Evolutionary conservation across 192 early-diverging fungal species (phyloP).

Genomic region (Chytriomyces sp.): DNA sequence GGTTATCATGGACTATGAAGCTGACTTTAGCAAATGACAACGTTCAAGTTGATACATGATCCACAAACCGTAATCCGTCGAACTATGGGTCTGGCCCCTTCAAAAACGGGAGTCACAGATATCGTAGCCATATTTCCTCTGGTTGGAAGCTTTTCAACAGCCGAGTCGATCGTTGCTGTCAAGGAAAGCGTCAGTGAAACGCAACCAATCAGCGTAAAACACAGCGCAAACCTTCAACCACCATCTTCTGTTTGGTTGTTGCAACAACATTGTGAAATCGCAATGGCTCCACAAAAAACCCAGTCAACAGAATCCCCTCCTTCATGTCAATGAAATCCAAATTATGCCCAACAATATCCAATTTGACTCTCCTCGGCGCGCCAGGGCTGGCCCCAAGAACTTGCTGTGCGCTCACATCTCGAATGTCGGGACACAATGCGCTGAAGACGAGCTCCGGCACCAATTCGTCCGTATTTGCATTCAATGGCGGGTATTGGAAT

Average conservation of each 20-base stretch:
- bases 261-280: constrained; percentile 34
- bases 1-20: constrained; percentile 36
- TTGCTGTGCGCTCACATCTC: constrained; percentile 37
- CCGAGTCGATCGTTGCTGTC: constrained; percentile 26
- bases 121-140: constrained; percentile 16
- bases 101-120: constrained; percentile 31
- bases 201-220: background rate
- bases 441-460: constrained; percentile 26
- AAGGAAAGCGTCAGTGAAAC: background rate
- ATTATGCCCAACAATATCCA: constrained; percentile 38
- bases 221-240: constrained; percentile 34
- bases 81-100: constrained; percentile 29
- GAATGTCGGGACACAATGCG: constrained; percentile 29
- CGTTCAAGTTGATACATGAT: background rate
- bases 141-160: constrained; percentile 25
- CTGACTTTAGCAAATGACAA: background rate
- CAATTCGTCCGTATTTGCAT: background rate
- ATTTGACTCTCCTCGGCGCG: constrained; percentile 29
- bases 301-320: constrained; percentile 36
- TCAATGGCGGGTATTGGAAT: constrained; percentile 19
- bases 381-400: constrained; percentile 30
- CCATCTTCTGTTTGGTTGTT: constrained; percentile 39
- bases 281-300: constrained; percentile 38
- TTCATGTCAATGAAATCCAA: constrained; percentile 42
- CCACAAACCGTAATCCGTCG: constrained; percentile 23